Conservation (phyloP, 306 rosid species). For the Cercis canadensis region DNA sequence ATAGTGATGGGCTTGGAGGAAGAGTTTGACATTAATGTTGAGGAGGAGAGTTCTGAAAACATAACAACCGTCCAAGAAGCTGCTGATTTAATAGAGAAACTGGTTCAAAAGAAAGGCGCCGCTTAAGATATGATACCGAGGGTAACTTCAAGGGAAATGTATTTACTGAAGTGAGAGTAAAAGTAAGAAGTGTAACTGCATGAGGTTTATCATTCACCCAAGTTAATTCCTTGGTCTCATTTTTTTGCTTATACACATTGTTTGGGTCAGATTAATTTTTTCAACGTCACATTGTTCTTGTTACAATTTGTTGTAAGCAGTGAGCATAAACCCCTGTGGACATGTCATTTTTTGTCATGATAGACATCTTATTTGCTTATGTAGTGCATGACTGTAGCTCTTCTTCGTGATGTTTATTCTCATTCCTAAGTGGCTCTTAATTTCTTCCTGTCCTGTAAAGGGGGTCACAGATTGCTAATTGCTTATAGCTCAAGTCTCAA, state of each 20-base stretch:
- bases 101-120: slow-evolving; percentile 46
- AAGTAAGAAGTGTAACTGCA: no score
- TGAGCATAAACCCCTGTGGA: not conserved
- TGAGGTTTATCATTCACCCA: no score
- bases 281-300: slow-evolving; percentile 8
- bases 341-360: not conserved
- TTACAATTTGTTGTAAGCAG: slow-evolving; percentile 18
- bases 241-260: not conserved
- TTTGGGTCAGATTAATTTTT: not conserved
- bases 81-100: slow-evolving; percentile 57
- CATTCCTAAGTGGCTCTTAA: no score
- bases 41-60: slow-evolving; percentile 50
- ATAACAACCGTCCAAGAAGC: slow-evolving; percentile 59
- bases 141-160: not conserved
- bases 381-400: not conserved
- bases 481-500: no score
- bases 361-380: slow-evolving; percentile 9
- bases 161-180: no score
- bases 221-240: no score
- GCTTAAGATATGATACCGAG: slow-evolving; percentile 2
- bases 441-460: no score
- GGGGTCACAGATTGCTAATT: no score
- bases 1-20: slow-evolving; percentile 68
- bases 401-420: no score
- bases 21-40: slow-evolving; percentile 46